Percentiles rank a stretch among this genome's conserved stretches.
These are phyloP conservation scores for Candida sanyaensis DNA, from an alignment of 1,139 yeast genomes.

Conservation along the genomic window DNA sequence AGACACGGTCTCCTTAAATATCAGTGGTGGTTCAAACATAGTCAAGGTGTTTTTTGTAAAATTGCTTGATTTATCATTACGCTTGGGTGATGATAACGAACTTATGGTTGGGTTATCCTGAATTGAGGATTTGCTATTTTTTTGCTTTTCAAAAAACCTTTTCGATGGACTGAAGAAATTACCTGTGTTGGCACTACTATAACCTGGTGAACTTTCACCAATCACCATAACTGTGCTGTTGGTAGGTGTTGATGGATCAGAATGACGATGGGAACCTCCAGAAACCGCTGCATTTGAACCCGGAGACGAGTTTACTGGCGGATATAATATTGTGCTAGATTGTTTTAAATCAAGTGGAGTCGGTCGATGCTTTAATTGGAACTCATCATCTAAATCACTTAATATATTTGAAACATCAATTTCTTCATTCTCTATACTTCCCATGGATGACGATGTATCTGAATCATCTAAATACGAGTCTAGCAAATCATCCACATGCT, in stretches of 20 bases:
- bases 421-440: conserved; percentile 21
- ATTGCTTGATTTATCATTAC: conserved; percentile 7
- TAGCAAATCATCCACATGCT: conserved; percentile 45
- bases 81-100: conserved; percentile 31
- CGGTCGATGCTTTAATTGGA: conserved; percentile 12
- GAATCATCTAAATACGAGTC: conserved; percentile 49
- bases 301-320: background rate
- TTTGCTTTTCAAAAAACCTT: conserved; percentile 23
- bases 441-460: conserved; percentile 36
- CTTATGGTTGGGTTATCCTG: conserved; percentile 31
- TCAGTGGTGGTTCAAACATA: conserved; percentile 41
- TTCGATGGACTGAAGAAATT: conserved; percentile 34
- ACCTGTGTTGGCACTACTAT: conserved; percentile 18
- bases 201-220: conserved; percentile 40
- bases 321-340: conserved; percentile 1
- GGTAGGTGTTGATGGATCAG: conserved; percentile 18
- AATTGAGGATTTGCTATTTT: conserved; percentile 5
- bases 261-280: background rate
- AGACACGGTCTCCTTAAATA: conserved; percentile 21
- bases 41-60: conserved; percentile 17
- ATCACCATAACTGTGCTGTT: conserved; percentile 27
- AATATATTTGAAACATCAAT: conserved; percentile 17
- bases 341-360: conserved; percentile 15
- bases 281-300: background rate
- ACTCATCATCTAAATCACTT: conserved; percentile 6